Conservation (phyloP, 495 filamentous ascomycete genomes). For the Apodospora peruviana region DNA sequence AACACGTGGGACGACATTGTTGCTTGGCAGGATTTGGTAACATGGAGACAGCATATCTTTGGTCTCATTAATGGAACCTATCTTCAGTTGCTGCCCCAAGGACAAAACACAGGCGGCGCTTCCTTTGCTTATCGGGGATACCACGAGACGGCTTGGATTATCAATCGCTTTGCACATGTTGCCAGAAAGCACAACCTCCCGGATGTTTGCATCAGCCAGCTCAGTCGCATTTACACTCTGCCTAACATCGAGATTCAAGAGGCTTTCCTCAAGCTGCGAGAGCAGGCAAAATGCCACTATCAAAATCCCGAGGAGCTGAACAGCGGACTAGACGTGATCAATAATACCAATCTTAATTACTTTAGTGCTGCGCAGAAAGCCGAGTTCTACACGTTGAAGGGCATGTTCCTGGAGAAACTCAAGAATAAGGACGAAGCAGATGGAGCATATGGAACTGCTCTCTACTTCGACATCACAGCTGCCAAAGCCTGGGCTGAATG, state of each 20-base stretch:
- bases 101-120: constrained; percentile 66
- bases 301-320: constrained; percentile 88
- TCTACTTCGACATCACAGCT: constrained; percentile 91
- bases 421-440: constrained; percentile 84
- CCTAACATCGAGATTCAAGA: constrained; percentile 99
- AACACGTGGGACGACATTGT: constrained; percentile 99
- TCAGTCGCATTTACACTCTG: constrained; percentile 95
- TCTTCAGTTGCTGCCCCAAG: constrained; percentile 73
- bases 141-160: constrained; percentile 99
- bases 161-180: constrained; percentile 97
- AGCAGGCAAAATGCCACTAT: constrained; percentile 98
- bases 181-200: constrained; percentile 94
- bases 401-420: constrained; percentile 97
- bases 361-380: constrained; percentile 95
- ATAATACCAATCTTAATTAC: constrained; percentile 98
- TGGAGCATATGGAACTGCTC: constrained; percentile 85
- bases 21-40: constrained; percentile 97
- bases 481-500: constrained; percentile 99
- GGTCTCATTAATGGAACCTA: constrained; percentile 94
- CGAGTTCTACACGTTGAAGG: constrained; percentile 98
- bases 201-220: constrained; percentile 93
- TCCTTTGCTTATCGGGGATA: constrained; percentile 96
- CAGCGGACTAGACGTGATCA: constrained; percentile 93
- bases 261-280: constrained; percentile 92
- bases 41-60: constrained; percentile 99